phyloP scores from a whole-genome alignment of 2,329 filamentous ascomycete species.

The Pseudogymnoascus sp. region DNA sequence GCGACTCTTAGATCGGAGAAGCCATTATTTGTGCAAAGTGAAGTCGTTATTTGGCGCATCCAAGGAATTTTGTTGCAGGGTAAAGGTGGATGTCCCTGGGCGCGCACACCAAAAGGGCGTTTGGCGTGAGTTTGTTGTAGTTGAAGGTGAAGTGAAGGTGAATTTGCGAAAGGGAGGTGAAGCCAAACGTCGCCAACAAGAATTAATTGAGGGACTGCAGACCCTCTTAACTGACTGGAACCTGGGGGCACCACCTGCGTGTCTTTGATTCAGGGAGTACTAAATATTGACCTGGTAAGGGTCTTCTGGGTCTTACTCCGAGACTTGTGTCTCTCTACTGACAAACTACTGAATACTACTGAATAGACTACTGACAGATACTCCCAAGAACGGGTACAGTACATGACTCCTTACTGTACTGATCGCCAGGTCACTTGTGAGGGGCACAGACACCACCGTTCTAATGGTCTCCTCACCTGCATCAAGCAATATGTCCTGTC shows the following conservation, averaged over 20 bases:
- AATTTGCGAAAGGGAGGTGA: slow-evolving; percentile 5
- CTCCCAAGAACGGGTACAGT: background rate
- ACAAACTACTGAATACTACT: slow-evolving; percentile 4
- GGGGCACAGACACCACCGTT: slow-evolving; percentile 1
- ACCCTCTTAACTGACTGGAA: slow-evolving; percentile 8
- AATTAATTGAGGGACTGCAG: background rate
- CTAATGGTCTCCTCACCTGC: background rate
- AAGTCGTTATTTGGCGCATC: background rate
- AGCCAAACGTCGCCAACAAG: background rate
- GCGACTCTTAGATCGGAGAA: background rate
- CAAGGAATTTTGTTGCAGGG: background rate
- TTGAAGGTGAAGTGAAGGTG: background rate
- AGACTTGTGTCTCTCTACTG: slow-evolving; percentile 1
- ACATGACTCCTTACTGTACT: background rate
- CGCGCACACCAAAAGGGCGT: background rate
- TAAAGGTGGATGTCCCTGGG: background rate
- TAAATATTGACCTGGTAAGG: background rate
- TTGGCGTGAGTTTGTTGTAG: background rate
- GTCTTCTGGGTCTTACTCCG: background rate
- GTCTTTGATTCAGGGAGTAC: background rate
- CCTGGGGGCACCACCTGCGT: background rate
- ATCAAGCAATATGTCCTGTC: slow-evolving; percentile 6
- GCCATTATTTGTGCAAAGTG: background rate
- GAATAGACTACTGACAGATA: slow-evolving; percentile 8
- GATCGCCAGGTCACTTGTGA: background rate